Percentiles rank a stretch among this genome's conserved stretches.
Evolutionary conservation across 306 rosid genomes (phyloP).

Genomic region (Dryas alaskensis): DNA sequence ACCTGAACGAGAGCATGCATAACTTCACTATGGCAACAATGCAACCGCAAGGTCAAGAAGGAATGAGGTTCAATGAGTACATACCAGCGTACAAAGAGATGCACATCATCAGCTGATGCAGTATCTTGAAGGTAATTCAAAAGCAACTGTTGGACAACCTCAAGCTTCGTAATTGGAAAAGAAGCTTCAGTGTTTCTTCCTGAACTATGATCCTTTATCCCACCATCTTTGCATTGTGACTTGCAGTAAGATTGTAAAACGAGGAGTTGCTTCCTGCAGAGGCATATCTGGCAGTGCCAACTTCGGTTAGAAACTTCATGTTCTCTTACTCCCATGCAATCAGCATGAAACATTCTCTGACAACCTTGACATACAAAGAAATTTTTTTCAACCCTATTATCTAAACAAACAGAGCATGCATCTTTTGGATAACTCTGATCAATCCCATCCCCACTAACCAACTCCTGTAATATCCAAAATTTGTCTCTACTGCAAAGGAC

Average conservation of each 20-base stretch:
- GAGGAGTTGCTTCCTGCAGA: slow-evolving; percentile 75
- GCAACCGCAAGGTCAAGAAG: slow-evolving; percentile 24
- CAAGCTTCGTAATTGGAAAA: slow-evolving; percentile 46
- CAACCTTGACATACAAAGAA: slow-evolving; percentile 59
- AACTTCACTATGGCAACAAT: slow-evolving; percentile 30
- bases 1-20: slow-evolving; percentile 55
- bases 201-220: slow-evolving; percentile 42
- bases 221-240: slow-evolving; percentile 60
- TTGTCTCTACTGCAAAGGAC: slow-evolving; percentile 60
- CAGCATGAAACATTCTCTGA: slow-evolving; percentile 79
- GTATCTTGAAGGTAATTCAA: slow-evolving; percentile 84
- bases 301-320: slow-evolving; percentile 68
- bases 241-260: slow-evolving; percentile 79
- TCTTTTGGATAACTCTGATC: slow-evolving; percentile 47
- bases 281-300: slow-evolving; percentile 84
- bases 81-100: slow-evolving; percentile 90
- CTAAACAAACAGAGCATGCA: slow-evolving; percentile 71
- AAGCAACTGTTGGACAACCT: slow-evolving; percentile 90
- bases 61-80: slow-evolving; percentile 34
- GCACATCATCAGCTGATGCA: slow-evolving; percentile 75
- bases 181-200: slow-evolving; percentile 42
- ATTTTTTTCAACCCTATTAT: slow-evolving; percentile 56
- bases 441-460: slow-evolving; percentile 45
- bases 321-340: slow-evolving; percentile 78
- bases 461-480: slow-evolving; percentile 77